Base-by-base conservation (phyloP, 75 land plant species). In the Picea glauca region DNA sequence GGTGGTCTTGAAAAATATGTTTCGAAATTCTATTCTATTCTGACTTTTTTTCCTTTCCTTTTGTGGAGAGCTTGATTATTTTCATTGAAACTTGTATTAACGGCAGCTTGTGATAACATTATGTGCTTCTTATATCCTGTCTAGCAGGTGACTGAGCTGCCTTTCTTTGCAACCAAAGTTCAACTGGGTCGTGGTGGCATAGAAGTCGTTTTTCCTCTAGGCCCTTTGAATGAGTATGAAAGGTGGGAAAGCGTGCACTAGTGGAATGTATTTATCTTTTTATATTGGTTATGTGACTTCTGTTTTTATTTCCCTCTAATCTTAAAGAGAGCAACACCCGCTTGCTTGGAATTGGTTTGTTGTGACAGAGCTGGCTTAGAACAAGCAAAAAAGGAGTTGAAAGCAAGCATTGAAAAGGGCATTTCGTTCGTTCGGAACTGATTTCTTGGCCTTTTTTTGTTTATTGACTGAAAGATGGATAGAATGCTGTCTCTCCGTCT, bases 391-490 rank as follows among this genome's bases (percentile, higher is more conserved):
- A 62, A 15, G 20, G 97, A 94, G 78, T 67, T 94, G 84, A 89
- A 92, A 78, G 87, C 88, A 60, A 94, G 97, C 91, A 94, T 94
- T 66, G 93, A 92, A 78, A 94, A 94, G 84, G 97, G 97, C 20
- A 75, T 94, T 50, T 78, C 84, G 11, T 94, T 94, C 77, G 93
- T 78, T 0, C 82, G 82, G 38, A 90, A 94, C 7, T 62, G 23
- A 23, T 21, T 62, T 62, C 63, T 50, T 50, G 11, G 56, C 56
- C 56, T 50, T 50, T 9, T 9, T 50, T 50, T 50, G 1, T 50
- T 50, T 50, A 9, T 9, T 50, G 11, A 50, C 56, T 9, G 11
- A 50, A 9, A 50, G 56, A 50, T 50, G 56, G 56, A 50, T 50
- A 2, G 56, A 50, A 9, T 50, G 56, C 56, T 50, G 56, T 50